Conservation (phyloP, 2,329 filamentous ascomycete genomes). For the Hypoxylon sp. region DNA sequence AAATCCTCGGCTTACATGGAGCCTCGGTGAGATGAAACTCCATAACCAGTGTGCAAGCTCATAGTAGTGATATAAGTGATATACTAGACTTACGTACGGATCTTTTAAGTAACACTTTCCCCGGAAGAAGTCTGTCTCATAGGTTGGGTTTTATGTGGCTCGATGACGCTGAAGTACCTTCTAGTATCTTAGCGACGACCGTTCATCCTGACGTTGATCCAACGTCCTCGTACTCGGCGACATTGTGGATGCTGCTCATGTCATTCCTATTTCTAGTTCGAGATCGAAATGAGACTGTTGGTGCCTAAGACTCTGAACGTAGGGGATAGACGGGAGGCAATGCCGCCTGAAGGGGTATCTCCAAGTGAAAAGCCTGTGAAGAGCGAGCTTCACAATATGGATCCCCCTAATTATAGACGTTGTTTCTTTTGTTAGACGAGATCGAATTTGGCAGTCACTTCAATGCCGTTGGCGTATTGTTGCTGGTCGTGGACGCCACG, state of each 20-base stretch:
- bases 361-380: not conserved
- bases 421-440: not conserved
- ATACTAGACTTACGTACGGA: not conserved
- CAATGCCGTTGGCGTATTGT: not conserved
- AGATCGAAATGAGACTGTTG: slow-evolving; percentile 4
- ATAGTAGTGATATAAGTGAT: not conserved
- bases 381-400: not conserved
- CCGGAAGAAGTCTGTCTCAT: not conserved
- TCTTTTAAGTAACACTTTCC: not conserved
- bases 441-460: slow-evolving; percentile 1
- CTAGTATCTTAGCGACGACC: not conserved
- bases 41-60: slow-evolving; percentile 10
- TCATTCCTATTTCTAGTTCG: slow-evolving; percentile 1
- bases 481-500: not conserved
- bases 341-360: slow-evolving; percentile 1
- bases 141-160: not conserved
- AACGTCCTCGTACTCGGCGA: not conserved
- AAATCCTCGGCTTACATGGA: slow-evolving; percentile 32
- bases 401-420: not conserved
- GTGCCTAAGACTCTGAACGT: not conserved
- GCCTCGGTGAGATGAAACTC: slow-evolving; percentile 24
- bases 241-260: not conserved
- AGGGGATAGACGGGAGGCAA: not conserved
- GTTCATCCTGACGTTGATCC: not conserved
- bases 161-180: not conserved